phyloP scores from a whole-genome alignment of 768 basidiomycete genomes.

The Suillus hirtellus region DNA sequence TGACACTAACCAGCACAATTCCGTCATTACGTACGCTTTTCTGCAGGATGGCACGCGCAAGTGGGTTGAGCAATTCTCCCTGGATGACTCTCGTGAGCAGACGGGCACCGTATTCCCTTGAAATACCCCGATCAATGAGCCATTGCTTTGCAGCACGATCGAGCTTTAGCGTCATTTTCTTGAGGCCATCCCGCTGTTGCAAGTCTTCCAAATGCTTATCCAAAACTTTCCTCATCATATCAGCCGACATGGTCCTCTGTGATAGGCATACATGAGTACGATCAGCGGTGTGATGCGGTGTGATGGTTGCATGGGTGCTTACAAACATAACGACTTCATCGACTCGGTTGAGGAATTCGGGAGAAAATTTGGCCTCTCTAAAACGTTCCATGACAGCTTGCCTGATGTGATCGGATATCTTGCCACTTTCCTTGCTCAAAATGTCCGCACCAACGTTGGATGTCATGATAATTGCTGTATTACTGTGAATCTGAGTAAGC shows the following conservation, averaged over 20 bases:
- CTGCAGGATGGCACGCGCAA: constrained; percentile 44
- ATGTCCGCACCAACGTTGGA: constrained; percentile 79
- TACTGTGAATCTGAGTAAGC: constrained; percentile 39
- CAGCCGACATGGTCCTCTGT: constrained; percentile 39
- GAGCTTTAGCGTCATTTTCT: constrained; percentile 43
- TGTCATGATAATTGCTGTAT: constrained; percentile 88
- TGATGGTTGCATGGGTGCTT: constrained; percentile 14
- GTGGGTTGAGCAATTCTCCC: constrained; percentile 49
- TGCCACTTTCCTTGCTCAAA: constrained; percentile 43
- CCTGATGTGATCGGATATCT: constrained; percentile 50
- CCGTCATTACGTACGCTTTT: constrained; percentile 47
- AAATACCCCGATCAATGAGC: constrained; percentile 30
- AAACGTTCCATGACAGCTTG: constrained; percentile 72
- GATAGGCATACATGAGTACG: constrained; percentile 6
- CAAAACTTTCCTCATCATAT: constrained; percentile 44
- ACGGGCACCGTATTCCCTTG: constrained; percentile 46
- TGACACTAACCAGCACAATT: constrained; percentile 15
- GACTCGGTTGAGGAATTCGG: constrained; percentile 85
- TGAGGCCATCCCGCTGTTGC: constrained; percentile 37
- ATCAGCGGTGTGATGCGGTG: constrained; percentile 11
- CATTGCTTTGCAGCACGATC: constrained; percentile 38
- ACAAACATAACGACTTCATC: constrained; percentile 74
- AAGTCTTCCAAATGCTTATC: constrained; percentile 45
- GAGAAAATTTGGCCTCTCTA: constrained; percentile 71
- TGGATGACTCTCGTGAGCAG: constrained; percentile 50